A percentile compares a stretch with the other conserved stretches of the same genome.
Conservation (phyloP, 73 alveolate species). For the Uronychia setigera region DNA sequence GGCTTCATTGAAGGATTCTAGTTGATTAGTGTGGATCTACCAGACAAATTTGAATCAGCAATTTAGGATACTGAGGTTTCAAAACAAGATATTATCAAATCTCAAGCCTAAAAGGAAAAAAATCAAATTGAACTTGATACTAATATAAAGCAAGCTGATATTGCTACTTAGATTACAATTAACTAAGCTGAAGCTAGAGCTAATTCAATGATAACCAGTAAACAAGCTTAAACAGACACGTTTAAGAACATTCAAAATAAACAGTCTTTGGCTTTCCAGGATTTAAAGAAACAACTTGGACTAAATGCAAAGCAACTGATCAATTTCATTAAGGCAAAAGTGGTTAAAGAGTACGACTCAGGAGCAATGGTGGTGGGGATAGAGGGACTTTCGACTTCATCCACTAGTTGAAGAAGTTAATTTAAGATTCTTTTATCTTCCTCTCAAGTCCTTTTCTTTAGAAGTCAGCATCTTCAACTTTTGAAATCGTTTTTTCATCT, state of each 20-base stretch:
- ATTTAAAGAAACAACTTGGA: constrained; percentile 67
- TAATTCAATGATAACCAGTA: constrained; percentile 36
- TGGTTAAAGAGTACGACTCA: constrained; percentile 86
- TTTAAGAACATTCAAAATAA: constrained; percentile 64
- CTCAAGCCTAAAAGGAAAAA: constrained; percentile 91
- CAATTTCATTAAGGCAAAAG: constrained; percentile 76
- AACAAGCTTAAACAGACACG: constrained; percentile 73
- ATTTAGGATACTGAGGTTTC: constrained; percentile 94
- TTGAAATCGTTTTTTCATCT: too few relatives aligned
- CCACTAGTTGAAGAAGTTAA: too few relatives aligned
- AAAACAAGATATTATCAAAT: constrained; percentile 92
- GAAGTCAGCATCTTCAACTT: too few relatives aligned
- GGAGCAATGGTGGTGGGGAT: constrained; percentile 71
- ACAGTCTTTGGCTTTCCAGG: constrained; percentile 69
- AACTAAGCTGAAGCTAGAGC: constrained; percentile 83
- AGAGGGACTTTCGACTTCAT: too few relatives aligned
- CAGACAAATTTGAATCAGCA: constrained; percentile 91
- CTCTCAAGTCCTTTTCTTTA: too few relatives aligned
- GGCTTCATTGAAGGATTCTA: constrained; percentile 87
- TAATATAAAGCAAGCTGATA: constrained; percentile 90
- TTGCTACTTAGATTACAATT: constrained; percentile 80
- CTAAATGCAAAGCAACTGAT: constrained; percentile 72
- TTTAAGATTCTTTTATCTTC: too few relatives aligned
- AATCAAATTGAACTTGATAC: constrained; percentile 84
- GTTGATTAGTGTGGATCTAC: constrained; percentile 91